Base-by-base conservation (phyloP, 257 asterid genomes). In the Solanum etuberosum region DNA sequence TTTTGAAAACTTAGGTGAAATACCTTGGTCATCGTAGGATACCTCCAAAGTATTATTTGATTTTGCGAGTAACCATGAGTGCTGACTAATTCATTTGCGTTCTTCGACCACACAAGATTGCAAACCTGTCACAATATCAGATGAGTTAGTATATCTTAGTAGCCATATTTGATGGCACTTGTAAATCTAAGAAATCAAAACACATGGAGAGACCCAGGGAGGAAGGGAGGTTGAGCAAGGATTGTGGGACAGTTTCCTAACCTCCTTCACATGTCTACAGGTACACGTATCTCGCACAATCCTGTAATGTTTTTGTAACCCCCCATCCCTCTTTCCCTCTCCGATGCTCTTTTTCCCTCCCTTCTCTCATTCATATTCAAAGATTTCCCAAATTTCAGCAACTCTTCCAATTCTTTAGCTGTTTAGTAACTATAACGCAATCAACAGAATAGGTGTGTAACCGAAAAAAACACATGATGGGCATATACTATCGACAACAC, bases 21-120 rank as follows among this genome's bases (percentile, higher is more conserved):
- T 91, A 95, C 99, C 98, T 96, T 96, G 20, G 98, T 90, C 99
- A 96, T 95, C 71, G 98, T 88, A 67, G 99, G 99, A 90, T 95
- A 96, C 90, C 93, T 96, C 98, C 99, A 96, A 46, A 96, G 97
- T 38, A 96, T 90, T 21, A 96, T 95, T 92, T 96, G 98, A 93
- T 96, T 96, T 85, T 96, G 97, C 6, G 99, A 96, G 92, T 96
- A 96, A 35, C 99, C 98, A 86, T 96, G 99, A 68, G 99, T 96
- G 92, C 99, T 96, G 74, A 96, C 98, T 16, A 96, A 93, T 89
- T 96, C 99, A 87, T 96, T 93, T 57, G 93, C 98, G 86, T 96
- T 96, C 94, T 95, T 96, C 32, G 98, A 95, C 99, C 99, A 96
- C 85, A 92, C 99, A 86, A 96, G 99, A 90, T 96, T 97, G 95